These are phyloP conservation scores for Alternaria triticina DNA, from an alignment of 2,329 filamentous ascomycete species.

Conservation along the genomic window DNA sequence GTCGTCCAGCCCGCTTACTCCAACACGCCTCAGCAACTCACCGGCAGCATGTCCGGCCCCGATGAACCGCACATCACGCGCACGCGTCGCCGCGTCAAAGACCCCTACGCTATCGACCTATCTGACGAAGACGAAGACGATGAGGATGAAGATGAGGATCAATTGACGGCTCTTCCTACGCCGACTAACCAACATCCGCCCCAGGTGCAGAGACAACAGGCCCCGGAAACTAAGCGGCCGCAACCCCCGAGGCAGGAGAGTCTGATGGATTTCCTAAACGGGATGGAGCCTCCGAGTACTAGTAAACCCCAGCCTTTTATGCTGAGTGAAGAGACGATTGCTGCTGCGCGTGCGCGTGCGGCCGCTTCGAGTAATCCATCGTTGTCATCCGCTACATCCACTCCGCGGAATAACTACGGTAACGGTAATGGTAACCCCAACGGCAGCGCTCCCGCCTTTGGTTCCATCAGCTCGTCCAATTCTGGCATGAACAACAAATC, in stretches of 20 bases:
- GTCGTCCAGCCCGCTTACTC: conserved; percentile 47
- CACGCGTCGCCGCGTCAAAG: conserved; percentile 78
- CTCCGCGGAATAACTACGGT: conserved; percentile 14
- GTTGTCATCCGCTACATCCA: conserved; percentile 15
- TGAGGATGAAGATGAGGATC: conserved; percentile 53
- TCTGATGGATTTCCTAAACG: conserved; percentile 75
- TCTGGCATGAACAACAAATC: conserved; percentile 32
- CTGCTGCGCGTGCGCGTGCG: conserved; percentile 40
- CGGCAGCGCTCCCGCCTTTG: conserved; percentile 9
- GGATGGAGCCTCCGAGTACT: conserved; percentile 66
- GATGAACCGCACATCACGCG: conserved; percentile 66
- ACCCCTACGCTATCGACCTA: conserved; percentile 90
- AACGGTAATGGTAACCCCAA: conserved; percentile 12
- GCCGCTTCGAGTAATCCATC: conserved; percentile 28
- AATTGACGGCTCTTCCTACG: conserved; percentile 55
- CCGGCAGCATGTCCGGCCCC: conserved; percentile 36
- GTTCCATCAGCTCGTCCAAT: conserved; percentile 18
- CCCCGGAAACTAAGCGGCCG: neutral
- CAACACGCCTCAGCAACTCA: conserved; percentile 43
- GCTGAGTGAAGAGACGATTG: conserved; percentile 39
- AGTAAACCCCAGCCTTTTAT: conserved; percentile 43
- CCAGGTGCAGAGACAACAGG: neutral
- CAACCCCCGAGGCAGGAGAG: conserved; percentile 56
- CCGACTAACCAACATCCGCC: conserved; percentile 26
- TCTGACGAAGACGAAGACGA: conserved; percentile 41